Conservation (phyloP, 164 flowering plant species). For the Kalanchoe fedtschenkoi region DNA sequence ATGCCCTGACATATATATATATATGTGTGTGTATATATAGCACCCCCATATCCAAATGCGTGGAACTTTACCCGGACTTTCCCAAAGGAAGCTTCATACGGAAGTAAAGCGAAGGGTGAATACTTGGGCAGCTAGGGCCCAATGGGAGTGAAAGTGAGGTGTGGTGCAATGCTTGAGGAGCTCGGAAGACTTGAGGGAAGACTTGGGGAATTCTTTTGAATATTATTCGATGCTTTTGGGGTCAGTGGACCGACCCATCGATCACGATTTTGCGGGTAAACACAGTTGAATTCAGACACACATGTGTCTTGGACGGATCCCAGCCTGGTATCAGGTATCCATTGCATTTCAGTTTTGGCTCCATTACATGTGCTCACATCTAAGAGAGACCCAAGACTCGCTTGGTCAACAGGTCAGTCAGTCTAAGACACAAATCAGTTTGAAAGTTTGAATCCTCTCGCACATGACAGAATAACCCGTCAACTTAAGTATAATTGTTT, state of each 20-base stretch:
- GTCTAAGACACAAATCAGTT: too few species aligned
- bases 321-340: too few species aligned
- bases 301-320: background rate
- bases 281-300: background rate
- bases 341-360: too few species aligned
- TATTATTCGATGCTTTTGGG: background rate
- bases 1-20: background rate
- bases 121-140: background rate
- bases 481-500: too few species aligned
- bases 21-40: background rate
- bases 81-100: background rate
- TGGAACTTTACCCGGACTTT: background rate
- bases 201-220: background rate
- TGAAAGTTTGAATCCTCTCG: too few species aligned
- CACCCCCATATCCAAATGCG: background rate
- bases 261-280: background rate
- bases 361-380: too few species aligned
- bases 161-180: background rate
- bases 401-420: too few species aligned
- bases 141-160: background rate
- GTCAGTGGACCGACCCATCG: background rate
- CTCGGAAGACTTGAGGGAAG: background rate
- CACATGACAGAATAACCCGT: too few species aligned
- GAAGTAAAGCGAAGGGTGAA: background rate
- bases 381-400: too few species aligned